A percentile compares a stretch with the other conserved stretches of the same genome.
Evolutionary conservation across 2,329 filamentous ascomycete genomes (phyloP).

Genomic region (Aspergillus floridensis): DNA sequence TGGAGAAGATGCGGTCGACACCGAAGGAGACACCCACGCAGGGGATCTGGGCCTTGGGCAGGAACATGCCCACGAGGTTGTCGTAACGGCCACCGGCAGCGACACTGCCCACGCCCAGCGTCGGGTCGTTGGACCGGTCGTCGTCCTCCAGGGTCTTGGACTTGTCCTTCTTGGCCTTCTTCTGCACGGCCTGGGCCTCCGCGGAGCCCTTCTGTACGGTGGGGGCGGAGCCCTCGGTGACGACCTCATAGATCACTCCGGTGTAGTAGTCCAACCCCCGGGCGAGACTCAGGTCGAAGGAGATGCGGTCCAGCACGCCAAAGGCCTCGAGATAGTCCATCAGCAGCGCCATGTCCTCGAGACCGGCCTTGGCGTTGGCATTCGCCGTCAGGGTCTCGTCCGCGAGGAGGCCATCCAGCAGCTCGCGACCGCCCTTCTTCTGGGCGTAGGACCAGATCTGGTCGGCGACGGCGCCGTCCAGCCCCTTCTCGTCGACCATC

Average conservation of each 20-base stretch:
- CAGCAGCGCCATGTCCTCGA: conserved; percentile 76
- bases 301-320: conserved; percentile 68
- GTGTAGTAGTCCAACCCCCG: conserved; percentile 86
- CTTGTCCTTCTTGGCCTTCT: conserved; percentile 45
- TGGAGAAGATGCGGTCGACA: conserved; percentile 91
- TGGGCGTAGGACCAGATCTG: conserved; percentile 83
- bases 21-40: conserved; percentile 91
- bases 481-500: conserved; percentile 89
- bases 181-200: conserved; percentile 34
- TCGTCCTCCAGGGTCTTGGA: conserved; percentile 57
- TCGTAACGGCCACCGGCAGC: conserved; percentile 91
- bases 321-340: conserved; percentile 81
- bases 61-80: conserved; percentile 91
- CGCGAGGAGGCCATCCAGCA: conserved; percentile 67
- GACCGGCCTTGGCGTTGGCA: conserved; percentile 70
- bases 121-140: conserved; percentile 75
- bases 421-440: conserved; percentile 69
- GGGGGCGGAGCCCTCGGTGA: conserved; percentile 74
- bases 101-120: conserved; percentile 79
- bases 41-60: conserved; percentile 79
- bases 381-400: conserved; percentile 70
- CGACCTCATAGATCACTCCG: conserved; percentile 83
- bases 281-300: conserved; percentile 85
- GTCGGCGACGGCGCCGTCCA: conserved; percentile 74
- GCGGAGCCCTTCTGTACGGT: conserved; percentile 42